Percentiles rank a stretch among this genome's conserved stretches.
phyloP scores from a whole-genome alignment of 306 rosid species.

The Delonix regia region DNA sequence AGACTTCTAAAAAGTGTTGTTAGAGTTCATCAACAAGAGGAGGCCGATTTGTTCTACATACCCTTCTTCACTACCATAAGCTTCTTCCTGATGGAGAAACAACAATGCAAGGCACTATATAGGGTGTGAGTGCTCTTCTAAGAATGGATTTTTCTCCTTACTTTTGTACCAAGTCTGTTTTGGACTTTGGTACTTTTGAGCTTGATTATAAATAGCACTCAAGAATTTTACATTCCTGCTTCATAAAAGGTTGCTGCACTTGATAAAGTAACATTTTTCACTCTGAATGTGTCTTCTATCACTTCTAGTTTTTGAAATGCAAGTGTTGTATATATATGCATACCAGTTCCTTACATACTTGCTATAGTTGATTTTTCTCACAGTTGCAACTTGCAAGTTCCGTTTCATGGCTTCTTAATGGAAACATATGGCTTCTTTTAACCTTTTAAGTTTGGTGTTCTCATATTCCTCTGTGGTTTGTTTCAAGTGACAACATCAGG shows the following conservation, averaged over 20 bases:
- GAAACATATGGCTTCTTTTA: neutral
- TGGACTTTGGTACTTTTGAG: neutral
- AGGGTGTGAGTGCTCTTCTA: slow-evolving; percentile 97
- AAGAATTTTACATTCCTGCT: neutral
- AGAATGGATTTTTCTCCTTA: slow-evolving; percentile 23
- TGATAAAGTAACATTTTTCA: neutral
- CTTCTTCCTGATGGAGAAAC: slow-evolving; percentile 91
- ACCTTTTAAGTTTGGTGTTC: neutral
- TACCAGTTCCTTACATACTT: neutral
- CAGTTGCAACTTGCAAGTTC: neutral
- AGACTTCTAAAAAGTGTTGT: slow-evolving; percentile 68
- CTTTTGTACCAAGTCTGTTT: neutral
- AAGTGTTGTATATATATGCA: neutral
- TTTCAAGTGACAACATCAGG: neutral
- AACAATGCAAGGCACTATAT: slow-evolving; percentile 97
- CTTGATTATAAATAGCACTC: neutral
- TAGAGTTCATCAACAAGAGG: slow-evolving; percentile 79
- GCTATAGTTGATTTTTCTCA: neutral
- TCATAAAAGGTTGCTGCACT: neutral
- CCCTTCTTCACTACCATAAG: slow-evolving; percentile 97
- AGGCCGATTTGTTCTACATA: slow-evolving; percentile 89
- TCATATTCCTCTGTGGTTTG: neutral
- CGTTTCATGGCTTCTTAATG: neutral
- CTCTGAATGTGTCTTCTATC: neutral
- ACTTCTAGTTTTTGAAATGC: neutral